A percentile compares a stretch with the other conserved stretches of the same genome.
These are phyloP conservation scores for Neocucurbitaria cava DNA, from an alignment of 2,329 filamentous ascomycete species.

Conservation along the genomic window DNA sequence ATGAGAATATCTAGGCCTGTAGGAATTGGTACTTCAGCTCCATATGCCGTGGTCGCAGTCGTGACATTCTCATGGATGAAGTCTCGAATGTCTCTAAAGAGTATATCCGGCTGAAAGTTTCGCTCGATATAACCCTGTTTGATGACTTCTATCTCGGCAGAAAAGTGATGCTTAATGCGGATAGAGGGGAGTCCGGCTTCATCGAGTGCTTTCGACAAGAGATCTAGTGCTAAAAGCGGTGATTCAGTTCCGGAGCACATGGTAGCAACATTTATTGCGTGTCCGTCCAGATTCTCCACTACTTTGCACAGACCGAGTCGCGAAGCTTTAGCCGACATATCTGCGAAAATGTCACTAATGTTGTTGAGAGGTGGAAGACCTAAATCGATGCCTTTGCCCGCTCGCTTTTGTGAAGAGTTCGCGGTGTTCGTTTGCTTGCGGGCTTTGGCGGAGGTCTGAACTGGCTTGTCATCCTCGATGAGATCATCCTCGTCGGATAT, in stretches of 20 bases:
- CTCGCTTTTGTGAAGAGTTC: not conserved
- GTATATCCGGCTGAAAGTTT: constrained; percentile 52
- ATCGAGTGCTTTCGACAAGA: constrained; percentile 52
- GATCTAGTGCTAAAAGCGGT: constrained; percentile 70
- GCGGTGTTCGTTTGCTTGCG: not conserved
- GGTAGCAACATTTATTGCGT: constrained; percentile 66
- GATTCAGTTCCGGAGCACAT: constrained; percentile 82
- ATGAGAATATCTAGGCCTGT: constrained; percentile 68
- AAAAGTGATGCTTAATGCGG: constrained; percentile 51
- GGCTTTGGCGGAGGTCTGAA: not conserved
- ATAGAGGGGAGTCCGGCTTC: constrained; percentile 17
- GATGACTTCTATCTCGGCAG: constrained; percentile 54
- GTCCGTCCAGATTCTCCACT: constrained; percentile 42
- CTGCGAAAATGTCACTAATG: constrained; percentile 58
- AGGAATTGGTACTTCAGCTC: constrained; percentile 64
- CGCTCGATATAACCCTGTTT: constrained; percentile 59
- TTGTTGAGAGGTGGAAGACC: constrained; percentile 55
- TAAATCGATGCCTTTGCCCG: constrained; percentile 36
- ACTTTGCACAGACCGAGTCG: constrained; percentile 44
- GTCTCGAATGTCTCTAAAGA: constrained; percentile 56
- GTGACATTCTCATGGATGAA: constrained; percentile 56
- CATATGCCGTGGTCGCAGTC: constrained; percentile 69
- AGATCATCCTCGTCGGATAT: not conserved
- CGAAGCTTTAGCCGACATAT: constrained; percentile 53
- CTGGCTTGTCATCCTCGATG: constrained; percentile 3